These are phyloP conservation scores for Helichrysum umbraculigerum DNA, from an alignment of 129 eudicot genomes.

Conservation along the genomic window DNA sequence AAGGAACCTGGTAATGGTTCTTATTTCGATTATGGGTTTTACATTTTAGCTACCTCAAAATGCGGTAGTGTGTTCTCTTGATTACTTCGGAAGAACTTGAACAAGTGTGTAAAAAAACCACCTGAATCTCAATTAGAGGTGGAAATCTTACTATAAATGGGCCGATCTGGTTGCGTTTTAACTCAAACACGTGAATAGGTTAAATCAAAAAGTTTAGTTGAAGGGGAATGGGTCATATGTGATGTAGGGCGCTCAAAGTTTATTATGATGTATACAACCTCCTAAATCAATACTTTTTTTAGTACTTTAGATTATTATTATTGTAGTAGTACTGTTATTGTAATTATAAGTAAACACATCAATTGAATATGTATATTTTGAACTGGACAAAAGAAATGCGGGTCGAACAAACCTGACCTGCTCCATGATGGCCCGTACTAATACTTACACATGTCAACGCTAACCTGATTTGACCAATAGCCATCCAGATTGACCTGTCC, in stretches of 20 bases:
- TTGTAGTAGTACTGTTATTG: neutral
- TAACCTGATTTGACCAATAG: neutral
- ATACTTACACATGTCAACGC: neutral
- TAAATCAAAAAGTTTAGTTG: neutral
- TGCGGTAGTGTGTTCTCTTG: slow-evolving; percentile 18
- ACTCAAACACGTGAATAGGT: slow-evolving; percentile 10
- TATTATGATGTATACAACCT: neutral
- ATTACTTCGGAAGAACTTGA: slow-evolving; percentile 12
- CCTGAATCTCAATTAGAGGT: neutral
- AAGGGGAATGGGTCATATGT: neutral
- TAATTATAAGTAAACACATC: neutral
- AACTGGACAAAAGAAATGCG: neutral
- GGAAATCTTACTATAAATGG: neutral
- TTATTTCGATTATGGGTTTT: slow-evolving; percentile 6
- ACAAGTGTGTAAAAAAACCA: neutral
- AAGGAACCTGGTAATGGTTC: too few species aligned
- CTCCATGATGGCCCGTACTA: neutral
- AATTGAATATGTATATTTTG: neutral
- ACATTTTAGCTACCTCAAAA: slow-evolving; percentile 4
- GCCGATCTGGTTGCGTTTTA: neutral
- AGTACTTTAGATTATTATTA: neutral
- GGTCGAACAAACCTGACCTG: too few species aligned
- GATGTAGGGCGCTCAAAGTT: neutral
- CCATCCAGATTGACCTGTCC: neutral
- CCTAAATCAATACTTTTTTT: neutral